phyloP scores from a whole-genome alignment of 495 filamentous ascomycete species.

The Acidomyces sp. region DNA sequence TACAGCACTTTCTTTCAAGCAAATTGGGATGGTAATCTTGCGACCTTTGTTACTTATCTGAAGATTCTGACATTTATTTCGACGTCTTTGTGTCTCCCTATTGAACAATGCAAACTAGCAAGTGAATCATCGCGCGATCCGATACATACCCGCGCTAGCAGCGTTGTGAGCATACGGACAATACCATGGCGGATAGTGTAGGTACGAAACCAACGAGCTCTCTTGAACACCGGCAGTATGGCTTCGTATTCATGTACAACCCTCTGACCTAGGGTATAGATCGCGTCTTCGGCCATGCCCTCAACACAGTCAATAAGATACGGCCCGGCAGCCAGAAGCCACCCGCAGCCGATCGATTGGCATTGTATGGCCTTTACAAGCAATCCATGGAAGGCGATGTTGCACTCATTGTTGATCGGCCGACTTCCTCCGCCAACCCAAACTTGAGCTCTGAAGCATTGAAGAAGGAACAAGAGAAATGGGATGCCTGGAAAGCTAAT shows the following conservation, averaged over 20 bases:
- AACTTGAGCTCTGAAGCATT: slow-evolving; percentile 12
- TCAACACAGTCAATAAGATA: slow-evolving; percentile 96
- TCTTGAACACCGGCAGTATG: no score
- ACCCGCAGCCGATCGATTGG: slow-evolving; percentile 69
- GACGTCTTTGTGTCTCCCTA: no score
- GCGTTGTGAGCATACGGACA: no score
- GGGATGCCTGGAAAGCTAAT: slow-evolving; percentile 87
- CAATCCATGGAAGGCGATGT: slow-evolving; percentile 98
- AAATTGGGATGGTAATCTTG: no score
- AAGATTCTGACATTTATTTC: no score
- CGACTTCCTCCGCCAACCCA: slow-evolving; percentile 28
- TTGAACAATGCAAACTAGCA: no score
- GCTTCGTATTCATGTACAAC: no score
- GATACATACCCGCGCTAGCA: no score
- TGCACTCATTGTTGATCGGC: slow-evolving; percentile 62
- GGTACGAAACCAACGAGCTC: no score
- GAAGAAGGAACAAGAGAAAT: slow-evolving; percentile 18
- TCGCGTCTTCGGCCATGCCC: slow-evolving; percentile 94
- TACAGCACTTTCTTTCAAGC: no score
- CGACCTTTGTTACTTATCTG: no score
- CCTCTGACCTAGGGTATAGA: slow-evolving; percentile 39
- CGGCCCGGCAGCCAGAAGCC: slow-evolving; percentile 82
- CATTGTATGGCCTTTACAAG: slow-evolving; percentile 95
- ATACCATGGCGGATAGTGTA: slow-evolving; percentile 12
- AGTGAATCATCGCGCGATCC: no score